Evolutionary conservation across 805 yeast genomes (phyloP).

Genomic region (Sungouiozyma ichnusensis): DNA sequence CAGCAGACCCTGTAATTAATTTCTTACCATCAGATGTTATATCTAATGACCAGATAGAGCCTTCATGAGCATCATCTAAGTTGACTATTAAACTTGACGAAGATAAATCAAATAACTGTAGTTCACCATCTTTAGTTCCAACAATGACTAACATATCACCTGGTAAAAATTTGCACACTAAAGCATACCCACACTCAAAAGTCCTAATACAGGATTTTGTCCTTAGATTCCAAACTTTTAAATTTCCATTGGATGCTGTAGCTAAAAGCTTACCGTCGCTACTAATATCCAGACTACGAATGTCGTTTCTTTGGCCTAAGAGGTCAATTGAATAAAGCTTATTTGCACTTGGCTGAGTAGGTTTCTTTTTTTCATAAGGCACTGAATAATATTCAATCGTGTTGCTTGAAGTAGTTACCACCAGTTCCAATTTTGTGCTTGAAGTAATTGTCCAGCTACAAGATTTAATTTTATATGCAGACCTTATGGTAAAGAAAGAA

Average conservation of each 20-base stretch:
- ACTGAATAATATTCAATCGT: conserved; percentile 59
- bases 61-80: conserved; percentile 65
- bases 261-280: conserved; percentile 72
- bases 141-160: conserved; percentile 82
- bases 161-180: conserved; percentile 73
- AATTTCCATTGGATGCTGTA: conserved; percentile 81
- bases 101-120: conserved; percentile 80
- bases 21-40: conserved; percentile 76
- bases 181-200: conserved; percentile 79
- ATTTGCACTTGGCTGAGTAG: conserved; percentile 30
- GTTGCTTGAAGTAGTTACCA: conserved; percentile 62
- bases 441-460: conserved; percentile 50
- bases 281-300: conserved; percentile 73
- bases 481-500: conserved; percentile 58
- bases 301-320: conserved; percentile 83
- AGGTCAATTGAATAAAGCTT: conserved; percentile 54
- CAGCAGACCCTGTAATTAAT: conserved; percentile 88
- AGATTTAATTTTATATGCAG: conserved; percentile 51
- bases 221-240: conserved; percentile 80
- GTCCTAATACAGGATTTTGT: conserved; percentile 73
- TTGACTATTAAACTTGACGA: conserved; percentile 63
- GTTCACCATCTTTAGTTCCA: conserved; percentile 79
- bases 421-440: conserved; percentile 44
- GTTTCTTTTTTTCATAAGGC: conserved; percentile 48
- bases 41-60: conserved; percentile 87